Evolutionary conservation across 2,329 filamentous ascomycete genomes (phyloP).

Genomic region (Ambrosiella beaveri): DNA sequence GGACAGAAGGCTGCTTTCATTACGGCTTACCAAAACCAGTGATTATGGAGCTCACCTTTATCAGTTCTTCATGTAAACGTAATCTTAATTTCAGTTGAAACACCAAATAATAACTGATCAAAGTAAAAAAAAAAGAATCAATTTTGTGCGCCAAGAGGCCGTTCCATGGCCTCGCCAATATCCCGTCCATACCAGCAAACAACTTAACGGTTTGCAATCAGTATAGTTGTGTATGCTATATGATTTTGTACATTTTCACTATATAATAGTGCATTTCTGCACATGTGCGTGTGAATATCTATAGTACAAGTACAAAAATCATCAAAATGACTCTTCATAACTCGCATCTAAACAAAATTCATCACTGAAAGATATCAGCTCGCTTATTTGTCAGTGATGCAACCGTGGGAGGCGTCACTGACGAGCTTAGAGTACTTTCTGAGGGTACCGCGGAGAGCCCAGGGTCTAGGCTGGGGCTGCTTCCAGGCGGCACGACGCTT

Average conservation of each 20-base stretch:
- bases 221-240: not conserved
- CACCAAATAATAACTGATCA: slow-evolving; percentile 8
- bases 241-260: no score
- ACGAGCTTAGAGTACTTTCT: slow-evolving; percentile 50
- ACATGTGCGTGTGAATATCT: not conserved
- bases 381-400: slow-evolving; percentile 30
- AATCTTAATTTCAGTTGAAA: not conserved
- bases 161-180: slow-evolving; percentile 6
- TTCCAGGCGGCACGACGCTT: slow-evolving; percentile 43
- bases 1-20: slow-evolving; percentile 73
- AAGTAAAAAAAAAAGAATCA: slow-evolving; percentile 4
- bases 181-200: not conserved
- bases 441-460: slow-evolving; percentile 46
- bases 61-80: no score
- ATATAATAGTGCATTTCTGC: no score
- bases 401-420: slow-evolving; percentile 41
- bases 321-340: not conserved
- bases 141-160: slow-evolving; percentile 10
- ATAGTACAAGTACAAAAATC: slow-evolving; percentile 2
- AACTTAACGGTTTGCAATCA: not conserved
- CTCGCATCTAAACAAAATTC: not conserved
- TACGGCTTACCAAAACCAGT: slow-evolving; percentile 39
- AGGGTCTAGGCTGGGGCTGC: slow-evolving; percentile 32
- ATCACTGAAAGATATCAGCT: not conserved
- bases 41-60: slow-evolving; percentile 13